Base-by-base conservation (phyloP, 331 rosid species). In the Stylosanthes scabra region DNA sequence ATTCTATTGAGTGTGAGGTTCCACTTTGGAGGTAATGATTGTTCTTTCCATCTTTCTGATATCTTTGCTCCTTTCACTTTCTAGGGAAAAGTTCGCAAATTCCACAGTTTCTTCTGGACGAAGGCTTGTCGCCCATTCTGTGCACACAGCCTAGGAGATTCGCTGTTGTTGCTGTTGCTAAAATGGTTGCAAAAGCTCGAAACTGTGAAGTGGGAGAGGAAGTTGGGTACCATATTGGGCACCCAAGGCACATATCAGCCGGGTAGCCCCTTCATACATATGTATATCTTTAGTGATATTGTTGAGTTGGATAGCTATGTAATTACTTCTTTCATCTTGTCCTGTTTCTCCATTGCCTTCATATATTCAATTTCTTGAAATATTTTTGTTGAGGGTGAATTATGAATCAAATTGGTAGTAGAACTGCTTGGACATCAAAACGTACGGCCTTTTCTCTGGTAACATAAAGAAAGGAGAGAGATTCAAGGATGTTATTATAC, bases 121-220 rank as follows among this genome's bases (percentile, higher is more conserved):
- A 83, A 83, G 85, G 82, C 84, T 57, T 88, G 87, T 84, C 81
- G 62, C 98, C 93, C 20, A 87, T 93, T 68, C 54, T 93, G 49
- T 90, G 97, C 68, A 90, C 98, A 11, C 93, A 90, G 80, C 98
- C 98, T 51, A 85, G 98, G 87, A 89, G 98, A 76, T 90, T 93
- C 70, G 97, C 98, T 13, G 98, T 93, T 6, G 90, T 93, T 49
- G 85, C 98, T 63, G 89, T 93, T 55, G 95, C 98, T 39, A 85
- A 93, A 81, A 88, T 88, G 89, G 97, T 93, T 70, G 96, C 98
- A 8, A 80, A 82, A 74, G 89, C 90, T 62, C 98, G 97, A 12
- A 83, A 85, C 39, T 85, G 90, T 81, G 88, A 75, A 74, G 20
- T 90, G 73, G 98, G 97, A 31, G 93, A 80, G 64, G 96, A 90